Evolutionary conservation across 306 rosid species (phyloP).

Genomic region (Cicer cuneatum): DNA sequence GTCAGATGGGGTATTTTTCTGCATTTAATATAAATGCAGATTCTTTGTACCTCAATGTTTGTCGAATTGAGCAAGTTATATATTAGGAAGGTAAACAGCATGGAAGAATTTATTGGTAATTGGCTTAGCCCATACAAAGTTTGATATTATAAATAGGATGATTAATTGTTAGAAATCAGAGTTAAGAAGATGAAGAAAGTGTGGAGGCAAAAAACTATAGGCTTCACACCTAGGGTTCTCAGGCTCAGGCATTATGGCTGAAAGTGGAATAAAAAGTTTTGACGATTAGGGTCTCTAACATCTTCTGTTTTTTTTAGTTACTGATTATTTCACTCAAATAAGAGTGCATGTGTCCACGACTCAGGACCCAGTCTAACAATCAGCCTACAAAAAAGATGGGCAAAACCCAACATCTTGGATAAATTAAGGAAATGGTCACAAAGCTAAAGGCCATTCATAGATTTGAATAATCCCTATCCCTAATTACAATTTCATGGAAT

Average conservation of each 20-base stretch:
- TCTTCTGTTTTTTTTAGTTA: conserved; percentile 23
- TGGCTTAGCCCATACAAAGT: not conserved
- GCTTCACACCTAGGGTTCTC: conserved; percentile 34
- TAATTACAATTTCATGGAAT: not conserved
- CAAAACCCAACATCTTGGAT: not conserved
- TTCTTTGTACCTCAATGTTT: conserved; percentile 22
- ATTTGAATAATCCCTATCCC: not conserved
- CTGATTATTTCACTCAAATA: conserved; percentile 20
- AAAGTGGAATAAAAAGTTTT: conserved; percentile 17
- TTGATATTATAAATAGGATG: conserved; percentile 1
- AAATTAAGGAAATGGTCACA: conserved; percentile 29
- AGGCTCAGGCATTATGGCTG: conserved; percentile 20
- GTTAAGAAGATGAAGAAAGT: conserved; percentile 14
- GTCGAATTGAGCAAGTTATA: conserved; percentile 17
- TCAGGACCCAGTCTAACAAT: conserved; percentile 10
- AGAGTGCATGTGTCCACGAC: not conserved
- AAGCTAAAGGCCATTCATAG: not conserved
- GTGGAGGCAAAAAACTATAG: not conserved
- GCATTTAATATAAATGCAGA: conserved; percentile 34
- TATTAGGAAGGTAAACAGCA: conserved; percentile 31
- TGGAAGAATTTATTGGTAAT: conserved; percentile 12
- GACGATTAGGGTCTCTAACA: conserved; percentile 1
- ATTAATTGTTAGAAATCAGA: conserved; percentile 17
- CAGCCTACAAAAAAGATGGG: not conserved
- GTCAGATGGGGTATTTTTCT: conserved; percentile 34